phyloP scores from a whole-genome alignment of 257 asterid species.

The Thymus quinquecostatus region DNA sequence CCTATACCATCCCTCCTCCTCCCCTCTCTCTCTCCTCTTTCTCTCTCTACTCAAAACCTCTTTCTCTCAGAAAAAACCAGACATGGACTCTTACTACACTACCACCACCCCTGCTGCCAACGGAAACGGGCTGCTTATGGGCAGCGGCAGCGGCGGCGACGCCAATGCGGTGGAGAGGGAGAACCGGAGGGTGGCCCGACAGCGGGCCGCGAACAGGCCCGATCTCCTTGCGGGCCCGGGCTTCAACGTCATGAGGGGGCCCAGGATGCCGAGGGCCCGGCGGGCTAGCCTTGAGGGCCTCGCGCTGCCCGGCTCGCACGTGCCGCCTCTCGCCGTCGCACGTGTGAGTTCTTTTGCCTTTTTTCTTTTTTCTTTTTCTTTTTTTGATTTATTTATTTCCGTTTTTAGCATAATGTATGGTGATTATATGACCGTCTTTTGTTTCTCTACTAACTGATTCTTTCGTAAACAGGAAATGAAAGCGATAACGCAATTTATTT shows the following conservation, averaged over 20 bases:
- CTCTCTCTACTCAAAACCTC: neutral
- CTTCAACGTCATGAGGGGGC: conserved; percentile 40
- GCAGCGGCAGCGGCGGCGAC: neutral
- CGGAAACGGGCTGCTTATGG: conserved; percentile 12
- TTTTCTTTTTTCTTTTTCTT: too few species aligned
- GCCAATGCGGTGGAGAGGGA: conserved; percentile 21
- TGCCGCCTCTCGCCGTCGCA: conserved; percentile 46
- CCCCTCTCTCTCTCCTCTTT: conserved; percentile 16
- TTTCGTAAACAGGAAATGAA: neutral
- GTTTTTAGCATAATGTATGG: neutral
- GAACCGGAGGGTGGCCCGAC: neutral
- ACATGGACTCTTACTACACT: conserved; percentile 14
- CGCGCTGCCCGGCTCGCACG: conserved; percentile 44
- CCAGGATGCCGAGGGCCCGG: conserved; percentile 57
- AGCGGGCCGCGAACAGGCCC: neutral
- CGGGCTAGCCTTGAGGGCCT: conserved; percentile 46
- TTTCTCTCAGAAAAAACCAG: neutral
- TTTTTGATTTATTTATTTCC: neutral
- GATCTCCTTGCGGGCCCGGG: conserved; percentile 51
- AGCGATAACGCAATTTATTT: neutral
- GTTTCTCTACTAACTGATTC: neutral
- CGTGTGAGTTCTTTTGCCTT: conserved; percentile 41
- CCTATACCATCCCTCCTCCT: conserved; percentile 20
- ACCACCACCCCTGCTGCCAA: neutral
- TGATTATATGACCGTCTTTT: neutral